Percentiles rank a stretch among this genome's conserved stretches.
These are phyloP conservation scores for Skeletonema grethae DNA, from an alignment of 108 stramenopile genomes.

Conservation along the genomic window DNA sequence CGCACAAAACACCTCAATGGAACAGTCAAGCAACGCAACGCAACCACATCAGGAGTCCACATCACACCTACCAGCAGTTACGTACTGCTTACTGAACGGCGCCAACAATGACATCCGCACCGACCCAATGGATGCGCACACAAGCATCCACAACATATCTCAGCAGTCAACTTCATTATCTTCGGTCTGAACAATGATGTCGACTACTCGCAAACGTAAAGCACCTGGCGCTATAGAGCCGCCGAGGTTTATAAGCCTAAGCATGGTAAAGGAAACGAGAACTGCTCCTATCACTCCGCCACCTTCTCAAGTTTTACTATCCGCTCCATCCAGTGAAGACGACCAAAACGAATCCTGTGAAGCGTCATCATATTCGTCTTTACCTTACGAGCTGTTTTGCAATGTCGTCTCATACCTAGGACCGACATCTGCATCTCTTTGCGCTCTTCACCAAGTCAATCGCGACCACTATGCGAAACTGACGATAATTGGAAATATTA, in stretches of 20 bases:
- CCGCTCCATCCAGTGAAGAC: background rate
- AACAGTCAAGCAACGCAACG: background rate
- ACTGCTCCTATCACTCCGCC: background rate
- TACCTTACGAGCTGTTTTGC: constrained; percentile 23
- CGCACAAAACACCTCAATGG: background rate
- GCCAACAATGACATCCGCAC: background rate
- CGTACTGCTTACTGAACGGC: background rate
- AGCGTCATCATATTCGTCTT: constrained; percentile 15
- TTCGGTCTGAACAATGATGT: background rate
- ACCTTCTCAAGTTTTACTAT: background rate
- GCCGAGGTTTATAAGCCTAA: constrained; percentile 13
- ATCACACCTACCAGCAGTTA: background rate
- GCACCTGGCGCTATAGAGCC: background rate
- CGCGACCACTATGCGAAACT: constrained; percentile 11
- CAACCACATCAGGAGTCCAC: background rate
- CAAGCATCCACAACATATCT: background rate
- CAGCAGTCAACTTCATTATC: background rate
- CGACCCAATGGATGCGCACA: background rate
- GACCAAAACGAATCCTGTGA: background rate
- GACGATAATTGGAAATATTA: constrained; percentile 19
- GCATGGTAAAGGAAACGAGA: background rate
- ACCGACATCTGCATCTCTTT: constrained; percentile 28
- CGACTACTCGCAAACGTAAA: constrained; percentile 8
- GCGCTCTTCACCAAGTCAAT: constrained; percentile 8
- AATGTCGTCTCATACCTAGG: constrained; percentile 25